Conservation (phyloP, 1,139 yeast genomes). For the Nadsonia starkeyi-henricii region DNA sequence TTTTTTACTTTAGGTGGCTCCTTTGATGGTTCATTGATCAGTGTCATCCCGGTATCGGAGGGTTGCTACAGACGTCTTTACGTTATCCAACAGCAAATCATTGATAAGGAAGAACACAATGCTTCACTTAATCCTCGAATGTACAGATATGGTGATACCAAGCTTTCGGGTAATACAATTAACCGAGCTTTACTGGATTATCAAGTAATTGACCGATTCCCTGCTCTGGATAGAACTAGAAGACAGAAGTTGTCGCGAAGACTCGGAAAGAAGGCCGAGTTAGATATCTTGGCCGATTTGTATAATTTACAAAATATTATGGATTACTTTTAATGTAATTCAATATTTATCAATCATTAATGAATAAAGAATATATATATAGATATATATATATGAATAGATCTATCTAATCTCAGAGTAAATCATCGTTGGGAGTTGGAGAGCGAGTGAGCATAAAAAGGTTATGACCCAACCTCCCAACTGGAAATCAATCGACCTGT, state of each 20-base stretch:
- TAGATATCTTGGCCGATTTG: slow-evolving; percentile 16
- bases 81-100: slow-evolving; percentile 75
- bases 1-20: slow-evolving; percentile 45
- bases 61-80: slow-evolving; percentile 65
- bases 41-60: slow-evolving; percentile 66
- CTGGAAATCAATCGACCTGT: no score
- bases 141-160: slow-evolving; percentile 16
- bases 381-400: no score
- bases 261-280: slow-evolving; percentile 22
- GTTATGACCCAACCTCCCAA: no score
- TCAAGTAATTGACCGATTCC: slow-evolving; percentile 15
- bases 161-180: slow-evolving; percentile 7
- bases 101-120: slow-evolving; percentile 56
- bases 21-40: slow-evolving; percentile 64
- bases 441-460: no score
- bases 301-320: slow-evolving; percentile 11
- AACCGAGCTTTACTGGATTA: slow-evolving; percentile 17
- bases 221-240: slow-evolving; percentile 14
- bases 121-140: slow-evolving; percentile 68
- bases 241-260: slow-evolving; percentile 19
- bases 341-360: background rate
- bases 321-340: slow-evolving; percentile 10
- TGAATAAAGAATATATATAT: no score
- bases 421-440: no score
- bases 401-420: no score